These are phyloP conservation scores for Ascosphaera aggregata DNA, from an alignment of 2,329 filamentous ascomycete genomes.

Conservation along the genomic window DNA sequence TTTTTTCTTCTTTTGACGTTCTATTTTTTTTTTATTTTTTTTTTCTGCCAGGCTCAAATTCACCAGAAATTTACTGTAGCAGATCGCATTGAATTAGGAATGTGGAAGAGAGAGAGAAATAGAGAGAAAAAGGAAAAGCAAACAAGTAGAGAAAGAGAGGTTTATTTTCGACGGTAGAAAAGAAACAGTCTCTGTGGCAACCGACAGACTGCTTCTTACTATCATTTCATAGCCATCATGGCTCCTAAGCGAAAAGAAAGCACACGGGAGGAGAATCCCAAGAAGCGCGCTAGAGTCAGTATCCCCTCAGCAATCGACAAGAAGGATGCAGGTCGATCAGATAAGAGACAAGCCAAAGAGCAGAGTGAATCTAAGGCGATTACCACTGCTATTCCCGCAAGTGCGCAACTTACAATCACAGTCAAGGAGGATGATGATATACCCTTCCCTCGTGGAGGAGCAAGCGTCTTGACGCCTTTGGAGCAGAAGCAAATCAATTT, in stretches of 20 bases:
- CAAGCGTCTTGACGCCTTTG: slow-evolving; percentile 68
- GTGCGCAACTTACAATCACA: background rate
- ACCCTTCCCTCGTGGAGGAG: slow-evolving; percentile 80
- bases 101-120: background rate
- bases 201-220: no score
- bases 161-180: no score
- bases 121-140: background rate
- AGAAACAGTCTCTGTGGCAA: no score
- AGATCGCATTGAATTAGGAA: no score
- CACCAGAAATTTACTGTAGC: no score
- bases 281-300: slow-evolving; percentile 19
- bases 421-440: slow-evolving; percentile 54
- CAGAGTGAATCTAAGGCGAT: slow-evolving; percentile 1
- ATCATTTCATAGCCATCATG: no score
- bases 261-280: slow-evolving; percentile 13
- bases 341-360: slow-evolving; percentile 6
- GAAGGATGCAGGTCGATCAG: slow-evolving; percentile 8
- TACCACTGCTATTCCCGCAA: background rate
- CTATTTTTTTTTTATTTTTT: background rate
- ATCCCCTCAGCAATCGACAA: slow-evolving; percentile 14
- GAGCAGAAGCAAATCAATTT: slow-evolving; percentile 94
- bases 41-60: background rate
- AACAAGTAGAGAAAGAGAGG: no score
- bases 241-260: slow-evolving; percentile 20
- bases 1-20: background rate